A percentile compares a stretch with the other conserved stretches of the same genome.
Evolutionary conservation across 1,284 basidiomycete genomes (phyloP).

Genomic region (Apiotrichum montevideense): DNA sequence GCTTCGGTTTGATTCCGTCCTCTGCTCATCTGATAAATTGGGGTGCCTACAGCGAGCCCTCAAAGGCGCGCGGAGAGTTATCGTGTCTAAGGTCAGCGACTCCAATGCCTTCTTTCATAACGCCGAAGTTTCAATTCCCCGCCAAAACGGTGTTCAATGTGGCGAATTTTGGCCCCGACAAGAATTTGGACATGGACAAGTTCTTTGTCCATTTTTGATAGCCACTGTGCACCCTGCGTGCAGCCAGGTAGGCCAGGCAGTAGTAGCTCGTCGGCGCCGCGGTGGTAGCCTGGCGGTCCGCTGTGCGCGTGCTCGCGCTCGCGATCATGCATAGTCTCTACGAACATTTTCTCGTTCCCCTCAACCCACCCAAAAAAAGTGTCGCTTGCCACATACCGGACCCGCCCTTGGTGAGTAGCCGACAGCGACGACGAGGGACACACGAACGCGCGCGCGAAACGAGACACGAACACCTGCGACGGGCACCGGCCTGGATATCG

Average conservation of each 20-base stretch:
- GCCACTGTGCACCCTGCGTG: too few species aligned
- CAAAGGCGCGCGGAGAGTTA: too few species aligned
- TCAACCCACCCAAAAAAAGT: slow-evolving; percentile 5
- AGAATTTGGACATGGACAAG: too few species aligned
- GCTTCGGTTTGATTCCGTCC: too few species aligned
- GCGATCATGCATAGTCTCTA: not conserved
- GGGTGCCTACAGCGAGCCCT: too few species aligned
- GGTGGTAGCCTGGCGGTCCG: too few species aligned
- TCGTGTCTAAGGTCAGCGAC: not conserved
- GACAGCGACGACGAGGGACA: not conserved
- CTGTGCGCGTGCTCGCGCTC: not conserved
- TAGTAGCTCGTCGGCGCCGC: too few species aligned
- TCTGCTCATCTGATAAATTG: too few species aligned
- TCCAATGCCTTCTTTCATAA: not conserved
- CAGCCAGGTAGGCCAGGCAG: too few species aligned
- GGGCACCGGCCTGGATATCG: too few species aligned
- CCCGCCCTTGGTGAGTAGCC: slow-evolving; percentile 20
- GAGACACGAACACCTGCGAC: not conserved
- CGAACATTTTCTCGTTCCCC: not conserved
- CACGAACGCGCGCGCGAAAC: not conserved
- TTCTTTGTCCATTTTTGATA: too few species aligned
- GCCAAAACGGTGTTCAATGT: not conserved
- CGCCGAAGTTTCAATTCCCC: not conserved
- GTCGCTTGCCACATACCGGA: slow-evolving; percentile 15
- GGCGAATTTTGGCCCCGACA: not conserved